Base-by-base conservation (phyloP, 2,329 filamentous ascomycete genomes). In the Trichoderma atrobrunneum region DNA sequence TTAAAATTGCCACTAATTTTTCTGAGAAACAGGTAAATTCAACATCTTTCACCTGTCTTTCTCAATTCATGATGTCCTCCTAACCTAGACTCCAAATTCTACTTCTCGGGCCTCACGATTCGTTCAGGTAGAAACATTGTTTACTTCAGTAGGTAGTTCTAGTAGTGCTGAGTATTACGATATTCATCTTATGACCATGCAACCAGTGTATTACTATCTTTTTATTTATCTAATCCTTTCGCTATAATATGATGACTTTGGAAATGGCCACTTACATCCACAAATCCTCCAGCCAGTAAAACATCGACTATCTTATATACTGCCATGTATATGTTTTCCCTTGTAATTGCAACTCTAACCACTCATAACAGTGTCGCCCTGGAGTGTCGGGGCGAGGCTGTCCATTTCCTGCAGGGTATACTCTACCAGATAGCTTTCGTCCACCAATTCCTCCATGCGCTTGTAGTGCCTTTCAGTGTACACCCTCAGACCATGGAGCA, bases 321-420 rank as follows among this genome's bases (percentile, higher is more conserved):
- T 24, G 8, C 10, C 59, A 16, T 1, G 18, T 14, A 26, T 28
- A 18, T 51, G 14, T 24, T 48, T 5, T 1, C 28, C 21, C 6
- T 36, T 36, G 14, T 32, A 68, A 59, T 54, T 54, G 11, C 24
- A 43, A 10, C 24, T 72, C 71, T 78, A 81, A 64, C 78, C 79
- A 74, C 76, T 79, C 84, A 86, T 85, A 71, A 85, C 77, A 66
- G 82, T 78, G 77, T 86, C 79, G 11, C 79, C 76, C 8, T 80
- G 81, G 69, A 83, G 73, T 59, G 82, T 77, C 8, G 87, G 86
- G 54, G 85, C 85, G 73, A 91, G 86, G 80, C 87, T 92, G 78
- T 97, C 94, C 95, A 98, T 98, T 84, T 97, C 93, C 78, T 91
- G 88, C 74, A 98, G 85, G 74, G 95, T 97, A 87, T 97, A 98